Evolutionary conservation across 345 rosid genomes (phyloP).

Genomic region (Sonneratia caseolaris): DNA sequence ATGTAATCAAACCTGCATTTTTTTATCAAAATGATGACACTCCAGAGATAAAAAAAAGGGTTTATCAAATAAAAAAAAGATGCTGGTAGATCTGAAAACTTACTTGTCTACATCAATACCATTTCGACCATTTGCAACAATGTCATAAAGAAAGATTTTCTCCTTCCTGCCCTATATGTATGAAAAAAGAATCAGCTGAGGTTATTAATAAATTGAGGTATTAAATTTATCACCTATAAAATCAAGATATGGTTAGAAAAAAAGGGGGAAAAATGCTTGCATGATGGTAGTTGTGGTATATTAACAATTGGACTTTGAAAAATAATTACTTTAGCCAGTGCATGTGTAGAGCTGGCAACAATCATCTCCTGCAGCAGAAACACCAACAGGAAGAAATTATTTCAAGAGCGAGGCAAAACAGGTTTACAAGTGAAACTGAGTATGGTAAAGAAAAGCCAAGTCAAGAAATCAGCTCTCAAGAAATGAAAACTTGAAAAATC

Average conservation of each 20-base stretch:
- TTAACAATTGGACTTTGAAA: not conserved
- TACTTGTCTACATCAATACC: constrained; percentile 97
- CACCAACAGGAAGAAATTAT: not conserved
- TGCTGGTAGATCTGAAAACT: not conserved
- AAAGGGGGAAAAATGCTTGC: not conserved
- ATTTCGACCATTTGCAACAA: constrained; percentile 96
- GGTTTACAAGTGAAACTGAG: not conserved
- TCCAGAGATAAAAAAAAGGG: not conserved
- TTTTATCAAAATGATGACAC: constrained; percentile 1
- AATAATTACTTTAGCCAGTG: constrained; percentile 40
- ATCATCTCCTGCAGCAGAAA: constrained; percentile 70
- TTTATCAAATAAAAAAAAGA: not conserved
- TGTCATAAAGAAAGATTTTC: constrained; percentile 78
- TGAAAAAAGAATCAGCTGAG: not conserved
- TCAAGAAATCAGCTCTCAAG: not conserved
- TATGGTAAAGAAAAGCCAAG: too few species aligned
- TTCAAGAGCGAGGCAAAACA: too few species aligned
- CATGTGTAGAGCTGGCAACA: constrained; percentile 59
- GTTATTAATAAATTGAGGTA: not conserved
- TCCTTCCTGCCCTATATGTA: constrained; percentile 36
- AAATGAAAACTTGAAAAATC: not conserved
- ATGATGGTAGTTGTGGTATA: not conserved
- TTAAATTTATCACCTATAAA: not conserved
- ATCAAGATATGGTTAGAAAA: not conserved
- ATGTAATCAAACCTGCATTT: constrained; percentile 81